Conservation (phyloP, 2,329 filamentous ascomycete genomes). For the Aspergillus sp. region DNA sequence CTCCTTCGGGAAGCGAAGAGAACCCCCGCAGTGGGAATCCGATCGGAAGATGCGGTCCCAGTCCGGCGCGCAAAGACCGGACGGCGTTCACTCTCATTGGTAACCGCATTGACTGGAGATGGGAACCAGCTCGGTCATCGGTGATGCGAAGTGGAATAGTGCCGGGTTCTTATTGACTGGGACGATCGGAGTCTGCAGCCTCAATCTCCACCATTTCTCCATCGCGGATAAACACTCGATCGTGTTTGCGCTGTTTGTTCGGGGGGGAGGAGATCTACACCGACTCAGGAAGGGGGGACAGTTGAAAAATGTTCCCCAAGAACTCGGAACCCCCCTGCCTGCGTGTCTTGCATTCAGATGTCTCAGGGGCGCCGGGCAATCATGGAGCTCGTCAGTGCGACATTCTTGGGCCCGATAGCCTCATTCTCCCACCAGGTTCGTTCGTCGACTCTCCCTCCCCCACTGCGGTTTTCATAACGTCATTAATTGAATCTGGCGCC, state of each 20-base stretch:
- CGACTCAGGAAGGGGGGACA: neutral
- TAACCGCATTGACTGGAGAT: too few relatives aligned
- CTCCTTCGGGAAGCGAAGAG: conserved; percentile 36
- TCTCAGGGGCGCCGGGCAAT: neutral
- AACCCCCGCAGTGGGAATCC: conserved; percentile 14
- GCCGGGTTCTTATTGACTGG: neutral
- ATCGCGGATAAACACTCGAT: neutral
- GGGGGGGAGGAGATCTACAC: neutral
- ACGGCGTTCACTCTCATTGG: neutral
- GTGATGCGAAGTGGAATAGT: neutral
- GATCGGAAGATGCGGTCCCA: neutral
- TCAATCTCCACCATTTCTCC: neutral
- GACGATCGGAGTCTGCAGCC: neutral
- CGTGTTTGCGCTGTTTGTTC: conserved; percentile 20
- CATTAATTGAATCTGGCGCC: conserved; percentile 16
- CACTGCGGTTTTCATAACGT: conserved; percentile 17
- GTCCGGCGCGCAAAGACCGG: conserved; percentile 5
- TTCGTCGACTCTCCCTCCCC: conserved; percentile 29
- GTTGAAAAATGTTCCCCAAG: neutral
- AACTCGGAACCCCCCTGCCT: neutral
- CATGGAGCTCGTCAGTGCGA: conserved; percentile 35
- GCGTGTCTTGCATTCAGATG: neutral
- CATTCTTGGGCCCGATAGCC: conserved; percentile 63
- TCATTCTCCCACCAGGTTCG: conserved; percentile 71
- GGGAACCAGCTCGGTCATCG: neutral